Evolutionary conservation across 257 asterid genomes (phyloP).

Genomic region (Marsdenia floribunda): DNA sequence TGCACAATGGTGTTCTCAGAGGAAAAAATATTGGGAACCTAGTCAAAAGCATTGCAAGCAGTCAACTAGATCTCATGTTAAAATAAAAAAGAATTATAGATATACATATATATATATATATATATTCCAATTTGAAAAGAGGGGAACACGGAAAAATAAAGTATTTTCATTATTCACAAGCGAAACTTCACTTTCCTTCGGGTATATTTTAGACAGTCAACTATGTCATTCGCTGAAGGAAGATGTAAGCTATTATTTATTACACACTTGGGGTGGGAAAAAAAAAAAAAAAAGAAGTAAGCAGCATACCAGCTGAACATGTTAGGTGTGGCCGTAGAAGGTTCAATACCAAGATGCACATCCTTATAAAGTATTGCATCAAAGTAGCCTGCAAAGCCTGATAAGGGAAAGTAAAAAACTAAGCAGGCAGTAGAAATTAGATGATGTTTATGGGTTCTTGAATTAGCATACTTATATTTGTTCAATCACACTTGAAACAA

Average conservation of each 20-base stretch:
- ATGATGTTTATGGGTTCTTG: background rate
- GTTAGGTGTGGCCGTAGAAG: constrained; percentile 85
- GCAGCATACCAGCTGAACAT: constrained; percentile 91
- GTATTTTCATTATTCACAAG: background rate
- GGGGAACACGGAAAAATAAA: background rate
- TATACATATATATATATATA: background rate
- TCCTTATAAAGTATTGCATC: constrained; percentile 91
- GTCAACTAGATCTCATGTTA: background rate
- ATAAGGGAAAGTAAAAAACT: constrained; percentile 9
- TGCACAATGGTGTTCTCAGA: constrained; percentile 65
- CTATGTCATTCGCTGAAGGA: background rate
- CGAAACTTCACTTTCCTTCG: background rate
- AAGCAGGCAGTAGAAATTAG: constrained; percentile 4
- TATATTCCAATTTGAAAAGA: background rate
- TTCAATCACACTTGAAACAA: background rate
- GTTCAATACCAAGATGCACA: constrained; percentile 95
- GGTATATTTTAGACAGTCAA: background rate
- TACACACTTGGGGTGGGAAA: background rate
- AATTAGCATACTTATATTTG: background rate
- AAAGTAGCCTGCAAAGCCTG: constrained; percentile 97
- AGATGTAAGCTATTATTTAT: background rate
- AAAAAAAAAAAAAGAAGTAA: background rate
- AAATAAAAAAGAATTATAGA: background rate
- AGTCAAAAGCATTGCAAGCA: constrained; percentile 14
- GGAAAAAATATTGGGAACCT: constrained; percentile 98